These are phyloP conservation scores for Aspergillus fumigatiaffinis DNA, from an alignment of 2,329 filamentous ascomycete genomes.

Conservation along the genomic window DNA sequence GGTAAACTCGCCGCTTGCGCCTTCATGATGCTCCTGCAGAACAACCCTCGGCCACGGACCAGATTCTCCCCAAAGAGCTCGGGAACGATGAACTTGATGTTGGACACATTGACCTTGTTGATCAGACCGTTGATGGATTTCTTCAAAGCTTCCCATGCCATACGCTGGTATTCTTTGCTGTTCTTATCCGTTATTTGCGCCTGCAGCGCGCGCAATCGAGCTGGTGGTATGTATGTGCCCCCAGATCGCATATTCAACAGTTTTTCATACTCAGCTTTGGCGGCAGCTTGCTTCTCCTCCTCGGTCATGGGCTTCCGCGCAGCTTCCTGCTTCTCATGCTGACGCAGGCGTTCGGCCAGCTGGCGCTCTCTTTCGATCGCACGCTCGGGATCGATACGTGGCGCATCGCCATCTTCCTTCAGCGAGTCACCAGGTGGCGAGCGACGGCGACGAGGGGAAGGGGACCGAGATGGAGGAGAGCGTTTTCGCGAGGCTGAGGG, in stretches of 20 bases:
- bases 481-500: slow-evolving; percentile 53
- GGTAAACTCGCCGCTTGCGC: slow-evolving; percentile 92
- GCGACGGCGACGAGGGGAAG: slow-evolving; percentile 49
- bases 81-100: slow-evolving; percentile 96
- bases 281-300: slow-evolving; percentile 80
- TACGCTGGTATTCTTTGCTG: slow-evolving; percentile 95
- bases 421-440: slow-evolving; percentile 40
- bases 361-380: slow-evolving; percentile 49
- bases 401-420: slow-evolving; percentile 37
- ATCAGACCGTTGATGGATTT: slow-evolving; percentile 98
- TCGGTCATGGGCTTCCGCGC: slow-evolving; percentile 58
- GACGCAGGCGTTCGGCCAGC: slow-evolving; percentile 51
- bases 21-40: slow-evolving; percentile 97
- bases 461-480: slow-evolving; percentile 53
- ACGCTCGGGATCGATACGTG: slow-evolving; percentile 49
- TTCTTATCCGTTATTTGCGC: slow-evolving; percentile 95
- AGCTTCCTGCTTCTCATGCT: slow-evolving; percentile 47
- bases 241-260: slow-evolving; percentile 89
- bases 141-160: slow-evolving; percentile 98
- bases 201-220: slow-evolving; percentile 83
- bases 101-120: slow-evolving; percentile 98
- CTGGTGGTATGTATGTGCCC: slow-evolving; percentile 93
- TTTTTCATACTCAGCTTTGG: slow-evolving; percentile 91
- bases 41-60: slow-evolving; percentile 82
- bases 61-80: slow-evolving; percentile 95